Percentiles rank a stretch among this genome's conserved stretches.
phyloP scores from a whole-genome alignment of 164 flowering plant species.

The Kalanchoe fedtschenkoi region DNA sequence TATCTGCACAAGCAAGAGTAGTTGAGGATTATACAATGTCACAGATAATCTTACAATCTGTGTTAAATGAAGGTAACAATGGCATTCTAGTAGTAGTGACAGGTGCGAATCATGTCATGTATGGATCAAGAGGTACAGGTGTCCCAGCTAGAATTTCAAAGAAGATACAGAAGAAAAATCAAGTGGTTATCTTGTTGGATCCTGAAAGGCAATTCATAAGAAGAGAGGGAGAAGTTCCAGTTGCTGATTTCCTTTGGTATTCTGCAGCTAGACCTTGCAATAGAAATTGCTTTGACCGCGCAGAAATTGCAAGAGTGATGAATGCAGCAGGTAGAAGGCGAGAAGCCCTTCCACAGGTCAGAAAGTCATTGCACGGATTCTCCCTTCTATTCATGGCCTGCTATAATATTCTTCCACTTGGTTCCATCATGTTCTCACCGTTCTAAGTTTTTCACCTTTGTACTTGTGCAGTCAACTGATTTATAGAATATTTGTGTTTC shows the following conservation, averaged over 20 bases:
- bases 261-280: conserved; percentile 94
- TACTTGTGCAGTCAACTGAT: no score
- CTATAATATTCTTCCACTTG: no score
- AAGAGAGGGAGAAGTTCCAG: conserved; percentile 89
- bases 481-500: no score
- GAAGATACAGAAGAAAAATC: conserved; percentile 81
- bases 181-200: conserved; percentile 76
- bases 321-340: conserved; percentile 91
- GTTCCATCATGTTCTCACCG: no score
- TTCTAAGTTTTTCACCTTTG: no score
- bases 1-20: conserved; percentile 75
- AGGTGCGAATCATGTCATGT: conserved; percentile 82
- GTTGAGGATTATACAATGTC: conserved; percentile 90
- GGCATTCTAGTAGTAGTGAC: conserved; percentile 84
- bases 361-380: conserved; percentile 5
- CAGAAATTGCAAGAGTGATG: conserved; percentile 96
- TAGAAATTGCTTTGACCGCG: conserved; percentile 93
- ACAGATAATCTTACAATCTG: conserved; percentile 52
- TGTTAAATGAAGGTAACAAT: conserved; percentile 45
- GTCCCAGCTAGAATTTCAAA: conserved; percentile 88
- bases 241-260: conserved; percentile 96
- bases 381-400: neutral
- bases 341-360: conserved; percentile 91
- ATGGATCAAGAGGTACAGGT: conserved; percentile 88
- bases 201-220: conserved; percentile 86